Base-by-base conservation (phyloP, 1,284 basidiomycete species). In the Hemileia vastatrix region DNA sequence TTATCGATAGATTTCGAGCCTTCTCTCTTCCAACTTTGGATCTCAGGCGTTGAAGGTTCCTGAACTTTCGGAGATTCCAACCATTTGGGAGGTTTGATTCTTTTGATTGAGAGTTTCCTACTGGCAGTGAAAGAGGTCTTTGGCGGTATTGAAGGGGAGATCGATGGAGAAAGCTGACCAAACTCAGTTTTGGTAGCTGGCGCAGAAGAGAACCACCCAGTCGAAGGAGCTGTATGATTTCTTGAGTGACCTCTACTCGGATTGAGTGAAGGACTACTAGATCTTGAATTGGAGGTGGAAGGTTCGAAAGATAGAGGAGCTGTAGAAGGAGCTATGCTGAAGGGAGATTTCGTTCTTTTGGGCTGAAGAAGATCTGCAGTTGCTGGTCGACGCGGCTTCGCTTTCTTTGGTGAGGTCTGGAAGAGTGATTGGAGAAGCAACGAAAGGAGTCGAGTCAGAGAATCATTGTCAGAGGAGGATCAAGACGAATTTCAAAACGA, bases 11-110 rank as follows among this genome's bases (percentile, higher is more conserved):
- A 9, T 11, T 40, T 40, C 15, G 36, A 40, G 36, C 36, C 36
- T 40, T 40, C 36, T 15, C 15, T 40, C 63, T 63, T 67, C 67
- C 67, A 68, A 59, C 67, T 68, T 36, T 68, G 65, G 63, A 68
- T 68, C 48, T 68, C 67, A 8, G 67, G 67, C 19, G 67, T 68
- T 0, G 62, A 48, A 23, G 67, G 67, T 40, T 40, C 36, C 11
- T 15, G 9, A 11, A 15, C 11, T 11, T 15, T 9, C 8, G 36
- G 15, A 40, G 36, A 40, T 40, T 15, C 36, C 36, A 40, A 11
- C 36, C 36, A 40, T 15, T 40, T 40, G 15, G 36, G 36, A 40
- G 36, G 36, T 9, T 40, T 40, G 36, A 40, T 40, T 9, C 36
- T 9, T 40, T 40, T 40, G 36, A 40, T 40, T 15, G 36, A 40